These are phyloP conservation scores for Sporisorium sorghi DNA, from an alignment of 1,284 basidiomycete species.

Conservation along the genomic window DNA sequence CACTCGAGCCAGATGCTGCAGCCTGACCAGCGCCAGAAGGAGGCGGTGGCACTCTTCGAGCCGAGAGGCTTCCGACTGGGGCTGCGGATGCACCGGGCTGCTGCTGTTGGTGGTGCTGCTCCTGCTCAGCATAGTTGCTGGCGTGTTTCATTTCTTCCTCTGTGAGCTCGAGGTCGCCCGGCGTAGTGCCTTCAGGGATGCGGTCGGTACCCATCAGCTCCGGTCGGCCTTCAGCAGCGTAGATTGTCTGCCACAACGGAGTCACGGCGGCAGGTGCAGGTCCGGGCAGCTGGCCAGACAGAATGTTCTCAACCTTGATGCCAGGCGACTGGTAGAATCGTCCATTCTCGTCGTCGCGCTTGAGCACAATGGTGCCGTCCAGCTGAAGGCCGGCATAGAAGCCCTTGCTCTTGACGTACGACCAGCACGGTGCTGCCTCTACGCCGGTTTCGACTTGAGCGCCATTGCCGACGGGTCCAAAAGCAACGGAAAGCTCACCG, in stretches of 20 bases:
- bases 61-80: constrained; percentile 21
- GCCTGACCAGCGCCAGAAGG: neutral
- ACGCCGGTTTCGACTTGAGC: constrained; percentile 63
- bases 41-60: constrained; percentile 21
- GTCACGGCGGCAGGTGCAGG: constrained; percentile 43
- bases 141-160: constrained; percentile 54
- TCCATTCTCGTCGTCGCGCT: constrained; percentile 61
- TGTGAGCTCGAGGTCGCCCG: constrained; percentile 56
- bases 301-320: constrained; percentile 45
- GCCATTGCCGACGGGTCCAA: constrained; percentile 70
- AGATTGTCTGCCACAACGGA: constrained; percentile 65
- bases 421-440: constrained; percentile 64
- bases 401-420: constrained; percentile 69
- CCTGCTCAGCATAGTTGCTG: constrained; percentile 33
- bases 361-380: constrained; percentile 65
- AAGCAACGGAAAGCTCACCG: constrained; percentile 60
- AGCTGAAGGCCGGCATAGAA: constrained; percentile 68
- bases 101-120: constrained; percentile 19
- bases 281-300: constrained; percentile 48
- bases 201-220: constrained; percentile 57
- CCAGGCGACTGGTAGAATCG: constrained; percentile 59
- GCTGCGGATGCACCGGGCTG: constrained; percentile 10
- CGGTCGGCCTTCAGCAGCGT: constrained; percentile 60
- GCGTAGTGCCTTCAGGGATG: constrained; percentile 55
- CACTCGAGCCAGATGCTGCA: constrained; percentile 6